Base-by-base conservation (phyloP, 2,329 filamentous ascomycete genomes). In the Blumeria graminis region DNA sequence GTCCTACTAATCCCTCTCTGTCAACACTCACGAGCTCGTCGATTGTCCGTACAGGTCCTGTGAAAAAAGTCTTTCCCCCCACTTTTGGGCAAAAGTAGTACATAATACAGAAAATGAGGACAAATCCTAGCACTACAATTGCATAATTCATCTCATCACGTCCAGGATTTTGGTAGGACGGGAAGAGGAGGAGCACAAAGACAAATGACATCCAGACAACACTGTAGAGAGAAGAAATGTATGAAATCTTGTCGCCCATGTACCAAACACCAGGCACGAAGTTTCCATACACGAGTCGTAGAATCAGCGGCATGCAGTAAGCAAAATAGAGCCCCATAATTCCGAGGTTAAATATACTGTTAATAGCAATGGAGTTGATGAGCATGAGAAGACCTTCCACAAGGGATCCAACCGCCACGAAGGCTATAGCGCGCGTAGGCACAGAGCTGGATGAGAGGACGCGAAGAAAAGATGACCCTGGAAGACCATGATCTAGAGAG, bases 271-370 rank as follows among this genome's bases (percentile, higher is more conserved):
- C 65, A 0, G 65, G 65, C 6, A 57, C 63, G 57, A 66, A 66
- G 55, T 65, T 46, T 7, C 60, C 38, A 56, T 65, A 66, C 6
- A 61, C 32, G 13, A 66, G 58, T 16, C 65, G 62, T 0, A 64
- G 59, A 14, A 66, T 56, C 4, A 66, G 60, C 2, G 65, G 65
- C 65, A 66, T 66, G 51, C 63, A 66, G 57, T 66, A 66, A 7
- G 65, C 64, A 48, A 66, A 66, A 57, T 66, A 66, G 33, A 66
- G 62, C 14, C 65, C 65, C 63, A 65, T 66, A 45, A 66, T 66
- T 3, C 64, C 64, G 16, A 66, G 57, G 60, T 68, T 64, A 61
- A 67, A 66, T 55, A 65, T 62, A 16, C 64, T 64, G 61, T 69
- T 61, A 51, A 67, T 64, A 56, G 65, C 60, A 55, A 66, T 65